Evolutionary conservation across 2,329 filamentous ascomycete genomes (phyloP).

Genomic region (Hypoxylon sp.): DNA sequence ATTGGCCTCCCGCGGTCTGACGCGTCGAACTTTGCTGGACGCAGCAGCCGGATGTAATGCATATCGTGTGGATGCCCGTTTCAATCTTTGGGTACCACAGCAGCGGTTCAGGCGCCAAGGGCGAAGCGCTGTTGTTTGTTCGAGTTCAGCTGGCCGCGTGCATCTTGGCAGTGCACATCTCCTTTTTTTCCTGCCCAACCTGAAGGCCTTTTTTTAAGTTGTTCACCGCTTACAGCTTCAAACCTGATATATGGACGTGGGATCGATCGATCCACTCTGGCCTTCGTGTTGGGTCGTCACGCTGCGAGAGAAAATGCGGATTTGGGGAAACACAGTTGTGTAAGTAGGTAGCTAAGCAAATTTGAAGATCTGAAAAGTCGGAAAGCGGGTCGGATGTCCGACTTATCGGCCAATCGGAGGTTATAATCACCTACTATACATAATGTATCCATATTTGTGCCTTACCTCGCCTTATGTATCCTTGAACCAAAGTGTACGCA

Average conservation of each 20-base stretch:
- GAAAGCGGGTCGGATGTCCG: slow-evolving; percentile 21
- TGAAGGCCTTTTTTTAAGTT: neutral
- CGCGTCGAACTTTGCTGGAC: slow-evolving; percentile 60
- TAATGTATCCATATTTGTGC: slow-evolving; percentile 1
- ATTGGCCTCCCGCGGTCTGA: slow-evolving; percentile 39
- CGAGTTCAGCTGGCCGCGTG: slow-evolving; percentile 26
- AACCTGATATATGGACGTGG: slow-evolving; percentile 25
- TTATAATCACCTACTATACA: neutral
- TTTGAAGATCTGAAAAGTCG: slow-evolving; percentile 18
- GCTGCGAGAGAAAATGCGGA: slow-evolving; percentile 1
- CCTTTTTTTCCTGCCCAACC: slow-evolving; percentile 28
- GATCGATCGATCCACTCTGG: slow-evolving; percentile 25
- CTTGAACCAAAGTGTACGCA: neutral
- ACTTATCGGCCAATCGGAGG: slow-evolving; percentile 25
- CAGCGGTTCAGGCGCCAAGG: slow-evolving; percentile 8
- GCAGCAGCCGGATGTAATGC: slow-evolving; percentile 71
- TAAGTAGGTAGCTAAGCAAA: slow-evolving; percentile 3
- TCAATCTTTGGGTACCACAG: slow-evolving; percentile 18
- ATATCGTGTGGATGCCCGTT: slow-evolving; percentile 54
- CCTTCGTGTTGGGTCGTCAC: slow-evolving; percentile 17
- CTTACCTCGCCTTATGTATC: slow-evolving; percentile 5
- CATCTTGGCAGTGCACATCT: slow-evolving; percentile 29
- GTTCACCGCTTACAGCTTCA: slow-evolving; percentile 27
- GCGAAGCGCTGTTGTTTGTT: slow-evolving; percentile 13
- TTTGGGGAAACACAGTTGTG: slow-evolving; percentile 22